Evolutionary conservation across 768 basidiomycete genomes (phyloP), one percentile per base, ranked within the genome.

Genomic region (Suillus variegatus): DNA sequence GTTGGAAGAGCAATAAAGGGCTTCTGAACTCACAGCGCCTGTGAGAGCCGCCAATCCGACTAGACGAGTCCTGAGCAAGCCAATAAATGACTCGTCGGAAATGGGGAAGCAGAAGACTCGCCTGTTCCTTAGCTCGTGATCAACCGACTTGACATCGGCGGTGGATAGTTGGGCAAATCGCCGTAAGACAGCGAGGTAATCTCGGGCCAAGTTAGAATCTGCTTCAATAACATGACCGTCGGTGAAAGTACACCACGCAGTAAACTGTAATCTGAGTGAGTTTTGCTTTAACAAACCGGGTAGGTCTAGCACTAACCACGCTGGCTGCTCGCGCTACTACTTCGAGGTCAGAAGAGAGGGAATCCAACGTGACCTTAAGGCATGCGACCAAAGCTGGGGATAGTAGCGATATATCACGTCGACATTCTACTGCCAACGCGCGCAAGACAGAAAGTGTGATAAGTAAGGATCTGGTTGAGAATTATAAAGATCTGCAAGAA

Each of bases 231-330:
- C 80, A 62, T 88, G 88, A 0, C 94, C 94, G 69, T 96, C 91
- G 25, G 95, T 94, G 69, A 89, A 97, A 18, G 95, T 95, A 22
- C 91, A 90, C 91, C 94, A 98, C 1, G 94, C 90, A 4, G 90
- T 92, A 71, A 97, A 94, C 91, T 95, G 70, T 40, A n/a, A 20
- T 3, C 54, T 43, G 66, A 7, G 70, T 57, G 28, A 22, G 44
- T 25, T 55, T n/a, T 22, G 16, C 14, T 25, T 7, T 9, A 65
- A 7, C 32, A 18, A 1, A 52, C 25, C 52, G 2, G 64, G 22
- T 25, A 47, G 28, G 38, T n/a, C 10, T 38, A 64, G 20, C 14
- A 84, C 92, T 71, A 75, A 94, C 94, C 62, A 95, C 86, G 72
- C 85, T 91, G 25, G 94, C 94, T 13, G 90, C 88, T 71, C 91